Evolutionary conservation across 352 stramenopile genomes (phyloP).

Genomic region (Phytophthora constricta): DNA sequence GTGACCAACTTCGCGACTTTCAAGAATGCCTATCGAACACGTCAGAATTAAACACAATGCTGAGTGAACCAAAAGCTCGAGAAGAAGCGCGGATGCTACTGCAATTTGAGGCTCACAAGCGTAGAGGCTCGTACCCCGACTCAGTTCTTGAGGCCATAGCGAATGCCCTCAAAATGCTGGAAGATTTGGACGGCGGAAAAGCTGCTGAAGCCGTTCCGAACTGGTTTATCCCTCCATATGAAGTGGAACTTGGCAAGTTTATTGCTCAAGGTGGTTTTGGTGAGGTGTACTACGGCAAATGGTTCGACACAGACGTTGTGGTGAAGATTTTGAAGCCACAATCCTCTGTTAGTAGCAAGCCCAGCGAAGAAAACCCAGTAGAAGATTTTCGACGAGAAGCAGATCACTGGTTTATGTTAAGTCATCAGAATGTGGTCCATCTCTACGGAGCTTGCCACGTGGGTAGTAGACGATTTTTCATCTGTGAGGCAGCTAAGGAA

Average conservation of each 20-base stretch:
- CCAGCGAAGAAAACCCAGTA: slow-evolving; percentile 19
- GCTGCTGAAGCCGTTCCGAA: slow-evolving; percentile 22
- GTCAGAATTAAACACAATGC: slow-evolving; percentile 18
- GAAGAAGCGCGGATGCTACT: slow-evolving; percentile 35
- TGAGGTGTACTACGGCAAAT: slow-evolving; percentile 35
- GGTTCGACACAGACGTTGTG: slow-evolving; percentile 38
- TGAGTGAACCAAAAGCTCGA: slow-evolving; percentile 10
- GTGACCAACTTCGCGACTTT: slow-evolving; percentile 29
- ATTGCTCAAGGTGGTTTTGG: slow-evolving; percentile 30
- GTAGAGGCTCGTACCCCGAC: slow-evolving; percentile 28
- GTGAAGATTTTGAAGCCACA: slow-evolving; percentile 35
- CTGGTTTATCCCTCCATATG: slow-evolving; percentile 41
- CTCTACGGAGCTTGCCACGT: slow-evolving; percentile 44
- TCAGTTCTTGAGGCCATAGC: slow-evolving; percentile 28
- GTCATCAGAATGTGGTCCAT: slow-evolving; percentile 41
- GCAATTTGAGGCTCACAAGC: slow-evolving; percentile 38
- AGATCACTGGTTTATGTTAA: slow-evolving; percentile 40
- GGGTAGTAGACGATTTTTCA: slow-evolving; percentile 35
- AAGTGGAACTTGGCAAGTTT: slow-evolving; percentile 25
- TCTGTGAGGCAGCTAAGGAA: slow-evolving; percentile 36
- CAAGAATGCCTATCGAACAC: slow-evolving; percentile 23
- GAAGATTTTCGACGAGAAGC: slow-evolving; percentile 37
- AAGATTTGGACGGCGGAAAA: slow-evolving; percentile 2
- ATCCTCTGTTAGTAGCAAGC: not conserved
- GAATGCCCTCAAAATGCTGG: slow-evolving; percentile 20